Evolutionary conservation across 768 basidiomycete species (phyloP).

Genomic region (Mrakia gelida): DNA sequence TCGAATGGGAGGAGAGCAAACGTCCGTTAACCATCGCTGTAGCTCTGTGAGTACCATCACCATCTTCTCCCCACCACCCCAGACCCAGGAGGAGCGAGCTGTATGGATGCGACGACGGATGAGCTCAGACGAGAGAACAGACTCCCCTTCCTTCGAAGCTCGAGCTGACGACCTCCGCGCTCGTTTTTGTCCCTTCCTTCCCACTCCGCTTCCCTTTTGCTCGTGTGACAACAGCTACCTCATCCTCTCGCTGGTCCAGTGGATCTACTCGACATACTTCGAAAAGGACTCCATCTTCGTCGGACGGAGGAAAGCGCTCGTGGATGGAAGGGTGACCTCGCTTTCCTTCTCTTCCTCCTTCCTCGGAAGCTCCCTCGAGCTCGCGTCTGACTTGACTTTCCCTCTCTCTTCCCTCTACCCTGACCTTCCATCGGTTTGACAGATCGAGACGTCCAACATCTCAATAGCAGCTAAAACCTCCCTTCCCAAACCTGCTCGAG

Average conservation of each 20-base stretch:
- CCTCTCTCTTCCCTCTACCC: neutral
- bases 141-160: no score
- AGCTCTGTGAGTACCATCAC: constrained; percentile 57
- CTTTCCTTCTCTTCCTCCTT: neutral
- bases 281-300: constrained; percentile 81
- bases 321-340: constrained; percentile 59
- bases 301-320: constrained; percentile 83
- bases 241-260: constrained; percentile 64
- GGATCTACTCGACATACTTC: constrained; percentile 77
- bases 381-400: neutral
- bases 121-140: neutral
- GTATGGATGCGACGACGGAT: neutral
- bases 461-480: constrained; percentile 15
- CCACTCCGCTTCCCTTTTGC: neutral
- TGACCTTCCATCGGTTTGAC: neutral
- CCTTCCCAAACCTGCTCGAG: constrained; percentile 7
- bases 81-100: neutral
- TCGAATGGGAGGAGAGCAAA: constrained; percentile 87
- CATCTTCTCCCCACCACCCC: neutral
- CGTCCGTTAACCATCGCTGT: constrained; percentile 72
- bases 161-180: neutral
- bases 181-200: neutral
- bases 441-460: constrained; percentile 29
- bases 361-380: neutral
- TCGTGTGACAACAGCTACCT: constrained; percentile 61